Base-by-base conservation (phyloP, 164 flowering plant genomes). In the Sextonia rubra region DNA sequence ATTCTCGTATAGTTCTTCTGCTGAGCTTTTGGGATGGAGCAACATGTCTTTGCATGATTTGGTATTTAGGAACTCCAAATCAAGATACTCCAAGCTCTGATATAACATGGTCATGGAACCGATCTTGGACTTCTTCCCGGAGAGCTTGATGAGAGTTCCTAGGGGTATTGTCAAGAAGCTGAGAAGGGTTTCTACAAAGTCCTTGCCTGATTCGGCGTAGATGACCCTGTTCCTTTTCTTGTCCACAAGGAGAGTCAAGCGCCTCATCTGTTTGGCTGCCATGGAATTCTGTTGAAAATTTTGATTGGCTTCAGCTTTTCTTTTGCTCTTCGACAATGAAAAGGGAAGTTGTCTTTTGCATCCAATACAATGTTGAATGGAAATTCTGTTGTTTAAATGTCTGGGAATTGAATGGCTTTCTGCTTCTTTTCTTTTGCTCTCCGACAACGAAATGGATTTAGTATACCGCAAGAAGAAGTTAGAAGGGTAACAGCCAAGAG, bases 91-190 rank as follows among this genome's bases (percentile, higher is more conserved):
- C 64, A 61, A 3, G 64, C 64, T 61, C 26, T 61, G 23, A 27
- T 25, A 27, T 27, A 61, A 61, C 9, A 23, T 61, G 24, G 24
- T 27, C 64, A 61, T 23, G 26, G 27, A 61, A 6, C 30, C 44
- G 9, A 37, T 37, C 4, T 17, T 56, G 18, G 60, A 56, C 22
- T 37, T 8, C 44, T 37, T 37, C 2, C 44, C 44, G 3, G 71
- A 27, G 55, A 74, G 74, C 15, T 72, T 23, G 17, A 44, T 26
- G 2, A 71, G 9, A 3, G 73, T 48, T 1, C 80, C 80, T 0
- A 80, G 22, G 0, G 80, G 77, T 7, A 74, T 44, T 6, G 64
- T 72, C 44, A 74, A 68, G 68, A 80, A 68, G 75, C 77, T 74
- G 30, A 74, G 48, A 1, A 80, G 69, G 27, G 71, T 55, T 27